These are phyloP conservation scores for Diversispora epigaea DNA, from an alignment of 192 early-diverging fungal species.

Conservation along the genomic window DNA sequence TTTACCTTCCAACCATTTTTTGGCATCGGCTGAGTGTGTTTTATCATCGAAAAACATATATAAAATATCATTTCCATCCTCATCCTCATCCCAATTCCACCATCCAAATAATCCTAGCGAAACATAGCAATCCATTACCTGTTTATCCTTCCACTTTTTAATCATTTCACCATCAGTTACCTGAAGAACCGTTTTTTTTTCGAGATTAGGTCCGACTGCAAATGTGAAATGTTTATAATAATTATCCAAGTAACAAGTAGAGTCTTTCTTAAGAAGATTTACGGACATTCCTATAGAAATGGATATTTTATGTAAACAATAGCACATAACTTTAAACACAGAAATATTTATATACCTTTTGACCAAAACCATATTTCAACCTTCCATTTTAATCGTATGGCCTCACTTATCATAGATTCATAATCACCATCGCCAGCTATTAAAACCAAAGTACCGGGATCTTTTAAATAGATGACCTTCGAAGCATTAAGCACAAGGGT, in stretches of 20 bases:
- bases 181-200: constrained; percentile 21
- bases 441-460: constrained; percentile 6
- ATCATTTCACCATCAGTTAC: constrained; percentile 23
- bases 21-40: too few relatives aligned
- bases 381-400: not conserved
- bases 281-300: constrained; percentile 16
- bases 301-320: not conserved
- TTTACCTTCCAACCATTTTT: too few relatives aligned
- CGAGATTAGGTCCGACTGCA: not conserved
- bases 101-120: constrained; percentile 22
- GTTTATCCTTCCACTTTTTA: constrained; percentile 3
- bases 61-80: too few relatives aligned
- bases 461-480: too few relatives aligned
- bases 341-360: too few relatives aligned
- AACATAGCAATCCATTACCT: constrained; percentile 16
- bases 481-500: too few relatives aligned
- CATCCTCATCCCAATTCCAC: too few relatives aligned
- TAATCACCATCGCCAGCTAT: not conserved
- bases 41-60: too few relatives aligned
- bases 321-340: too few relatives aligned
- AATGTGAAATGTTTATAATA: constrained; percentile 11
- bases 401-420: not conserved
- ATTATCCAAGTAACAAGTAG: not conserved
- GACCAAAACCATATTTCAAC: not conserved
- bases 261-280: not conserved